phyloP scores from a whole-genome alignment of 2,329 filamentous ascomycete genomes.

The Lachnellula cervina region DNA sequence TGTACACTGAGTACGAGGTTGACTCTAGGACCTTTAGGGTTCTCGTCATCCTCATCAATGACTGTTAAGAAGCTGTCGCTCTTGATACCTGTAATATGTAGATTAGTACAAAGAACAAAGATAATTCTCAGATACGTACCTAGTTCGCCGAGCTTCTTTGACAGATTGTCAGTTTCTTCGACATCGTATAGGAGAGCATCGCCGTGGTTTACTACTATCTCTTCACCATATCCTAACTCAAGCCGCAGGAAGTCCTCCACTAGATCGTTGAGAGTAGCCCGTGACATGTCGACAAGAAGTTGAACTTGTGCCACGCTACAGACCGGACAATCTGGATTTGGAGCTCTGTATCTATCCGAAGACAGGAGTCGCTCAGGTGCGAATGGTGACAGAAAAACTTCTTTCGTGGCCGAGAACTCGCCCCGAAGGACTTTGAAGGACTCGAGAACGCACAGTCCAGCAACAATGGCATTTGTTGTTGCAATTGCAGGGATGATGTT shows the following conservation, averaged over 20 bases:
- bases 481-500: conserved; percentile 99
- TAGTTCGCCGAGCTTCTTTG: conserved; percentile 73
- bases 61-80: conserved; percentile 74
- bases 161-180: conserved; percentile 81
- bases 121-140: conserved; percentile 40
- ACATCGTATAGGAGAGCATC: conserved; percentile 79
- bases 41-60: conserved; percentile 72
- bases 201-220: conserved; percentile 73
- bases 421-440: conserved; percentile 83
- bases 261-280: conserved; percentile 72
- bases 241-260: conserved; percentile 68
- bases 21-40: conserved; percentile 54
- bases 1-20: conserved; percentile 72
- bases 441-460: conserved; percentile 85
- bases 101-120: conserved; percentile 20
- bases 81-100: conserved; percentile 51
- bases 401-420: conserved; percentile 67
- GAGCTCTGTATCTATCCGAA: conserved; percentile 51
- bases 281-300: conserved; percentile 61
- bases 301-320: conserved; percentile 70
- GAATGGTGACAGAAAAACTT: conserved; percentile 76
- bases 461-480: conserved; percentile 95
- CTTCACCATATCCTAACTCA: conserved; percentile 72
- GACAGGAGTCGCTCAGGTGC: conserved; percentile 53
- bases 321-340: conserved; percentile 78